Conservation (phyloP, 1,284 basidiomycete species). For the Amylostereum chailletii region DNA sequence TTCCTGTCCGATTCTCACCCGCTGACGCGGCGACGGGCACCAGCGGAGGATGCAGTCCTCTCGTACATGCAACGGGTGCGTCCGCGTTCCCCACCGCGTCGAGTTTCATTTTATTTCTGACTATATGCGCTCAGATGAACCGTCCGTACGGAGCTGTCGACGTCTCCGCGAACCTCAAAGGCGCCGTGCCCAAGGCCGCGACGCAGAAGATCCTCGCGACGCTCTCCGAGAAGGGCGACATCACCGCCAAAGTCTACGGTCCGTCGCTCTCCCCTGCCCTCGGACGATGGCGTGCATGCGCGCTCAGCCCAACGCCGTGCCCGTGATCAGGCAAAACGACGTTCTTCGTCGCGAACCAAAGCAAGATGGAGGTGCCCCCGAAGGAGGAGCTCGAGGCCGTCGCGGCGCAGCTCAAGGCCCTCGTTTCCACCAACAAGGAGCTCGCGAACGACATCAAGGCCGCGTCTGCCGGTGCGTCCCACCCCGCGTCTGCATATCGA, state of each 20-base stretch:
- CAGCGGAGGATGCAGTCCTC: slow-evolving; percentile 65
- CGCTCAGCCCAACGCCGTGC: not conserved
- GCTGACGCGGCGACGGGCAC: not conserved
- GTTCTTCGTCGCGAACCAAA: slow-evolving; percentile 74
- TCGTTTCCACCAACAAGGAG: slow-evolving; percentile 55
- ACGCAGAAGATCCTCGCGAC: slow-evolving; percentile 75
- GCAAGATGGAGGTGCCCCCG: slow-evolving; percentile 51
- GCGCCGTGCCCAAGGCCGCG: slow-evolving; percentile 71
- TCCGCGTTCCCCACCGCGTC: not conserved
- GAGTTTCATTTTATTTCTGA: not conserved
- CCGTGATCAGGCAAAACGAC: slow-evolving; percentile 63
- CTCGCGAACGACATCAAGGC: slow-evolving; percentile 42
- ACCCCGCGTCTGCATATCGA: not conserved
- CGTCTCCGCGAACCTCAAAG: slow-evolving; percentile 81
- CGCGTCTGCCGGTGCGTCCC: slow-evolving; percentile 36
- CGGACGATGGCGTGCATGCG: slow-evolving; percentile 5
- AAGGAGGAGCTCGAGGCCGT: slow-evolving; percentile 47
- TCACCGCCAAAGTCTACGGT: slow-evolving; percentile 78
- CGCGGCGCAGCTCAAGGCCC: slow-evolving; percentile 42
- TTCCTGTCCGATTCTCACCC: not conserved
- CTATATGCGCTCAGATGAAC: slow-evolving; percentile 47
- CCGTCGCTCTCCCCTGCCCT: slow-evolving; percentile 14
- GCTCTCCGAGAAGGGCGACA: slow-evolving; percentile 68
- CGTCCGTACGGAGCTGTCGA: slow-evolving; percentile 76
- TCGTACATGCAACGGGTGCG: slow-evolving; percentile 65